Percentiles rank a stretch among this genome's conserved stretches.
Conservation (phyloP, 805 yeast genomes). For the Lipomyces yamanashiensis region DNA sequence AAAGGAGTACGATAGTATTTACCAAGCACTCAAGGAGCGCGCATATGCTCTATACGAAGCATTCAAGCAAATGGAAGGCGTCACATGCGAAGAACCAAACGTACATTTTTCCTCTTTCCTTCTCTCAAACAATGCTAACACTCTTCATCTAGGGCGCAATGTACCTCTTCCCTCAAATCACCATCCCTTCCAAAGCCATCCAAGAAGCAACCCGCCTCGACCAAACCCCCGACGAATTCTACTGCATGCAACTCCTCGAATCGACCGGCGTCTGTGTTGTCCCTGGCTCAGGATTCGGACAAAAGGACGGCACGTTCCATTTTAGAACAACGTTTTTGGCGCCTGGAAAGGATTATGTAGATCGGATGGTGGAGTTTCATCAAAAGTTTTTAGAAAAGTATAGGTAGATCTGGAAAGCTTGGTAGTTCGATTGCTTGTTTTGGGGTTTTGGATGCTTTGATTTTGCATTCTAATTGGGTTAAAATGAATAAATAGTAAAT, state of each 20-base stretch:
- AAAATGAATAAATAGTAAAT: too few species aligned
- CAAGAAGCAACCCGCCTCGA: conserved; percentile 61
- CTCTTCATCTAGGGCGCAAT: conserved; percentile 71
- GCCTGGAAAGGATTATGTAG: conserved; percentile 90
- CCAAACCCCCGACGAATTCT: conserved; percentile 79
- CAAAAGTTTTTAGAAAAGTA: conserved; percentile 63
- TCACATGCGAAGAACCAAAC: conserved; percentile 77
- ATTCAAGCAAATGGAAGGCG: conserved; percentile 77
- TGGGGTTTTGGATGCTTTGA: background rate
- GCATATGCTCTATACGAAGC: conserved; percentile 69
- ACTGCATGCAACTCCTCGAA: conserved; percentile 82
- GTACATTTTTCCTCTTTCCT: background rate
- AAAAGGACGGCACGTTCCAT: conserved; percentile 85
- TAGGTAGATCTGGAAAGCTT: background rate
- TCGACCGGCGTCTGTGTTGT: conserved; percentile 94
- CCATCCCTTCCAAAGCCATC: conserved; percentile 66
- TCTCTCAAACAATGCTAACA: background rate
- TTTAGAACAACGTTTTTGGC: conserved; percentile 96
- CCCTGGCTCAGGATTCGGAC: conserved; percentile 98
- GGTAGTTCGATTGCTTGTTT: background rate
- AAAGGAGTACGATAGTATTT: conserved; percentile 65
- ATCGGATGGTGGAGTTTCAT: conserved; percentile 79
- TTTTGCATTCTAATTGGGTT: background rate
- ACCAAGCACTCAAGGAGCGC: conserved; percentile 63
- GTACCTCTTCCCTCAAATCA: conserved; percentile 88